Conservation (phyloP, 352 stramenopile species). For the Phytopythium litorale region DNA sequence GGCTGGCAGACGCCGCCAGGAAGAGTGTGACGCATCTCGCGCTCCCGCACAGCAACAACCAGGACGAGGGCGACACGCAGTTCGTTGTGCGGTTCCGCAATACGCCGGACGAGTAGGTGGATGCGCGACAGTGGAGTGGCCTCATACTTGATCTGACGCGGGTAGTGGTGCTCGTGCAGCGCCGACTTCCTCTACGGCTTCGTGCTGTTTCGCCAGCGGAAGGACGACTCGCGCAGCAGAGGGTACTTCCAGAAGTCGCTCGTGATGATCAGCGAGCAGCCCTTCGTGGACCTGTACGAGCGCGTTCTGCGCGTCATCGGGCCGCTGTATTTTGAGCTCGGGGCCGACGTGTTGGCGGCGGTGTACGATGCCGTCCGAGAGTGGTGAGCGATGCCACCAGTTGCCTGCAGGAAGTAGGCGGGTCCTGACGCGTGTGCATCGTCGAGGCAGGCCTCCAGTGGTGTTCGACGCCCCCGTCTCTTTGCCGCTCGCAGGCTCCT, state of each 20-base stretch:
- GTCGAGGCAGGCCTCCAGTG: conserved; percentile 42
- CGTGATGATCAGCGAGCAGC: conserved; percentile 67
- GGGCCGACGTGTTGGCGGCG: conserved; percentile 57
- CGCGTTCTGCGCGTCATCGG: conserved; percentile 64
- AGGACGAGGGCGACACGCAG: conserved; percentile 84
- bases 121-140: conserved; percentile 6
- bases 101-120: conserved; percentile 22
- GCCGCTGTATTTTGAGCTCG: conserved; percentile 76
- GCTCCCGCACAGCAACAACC: conserved; percentile 85
- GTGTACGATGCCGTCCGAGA: conserved; percentile 68
- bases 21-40: conserved; percentile 71
- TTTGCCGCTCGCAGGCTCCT: conserved; percentile 70
- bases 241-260: conserved; percentile 85
- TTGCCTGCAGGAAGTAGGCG: conserved; percentile 3
- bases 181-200: conserved; percentile 69
- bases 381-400: conserved; percentile 32
- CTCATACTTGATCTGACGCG: background rate
- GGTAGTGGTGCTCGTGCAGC: conserved; percentile 10
- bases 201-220: conserved; percentile 82
- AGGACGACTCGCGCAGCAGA: conserved; percentile 56
- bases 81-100: conserved; percentile 75
- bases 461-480: conserved; percentile 39
- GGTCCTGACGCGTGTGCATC: background rate
- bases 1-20: conserved; percentile 43
- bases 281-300: conserved; percentile 79